Evolutionary conservation across 768 basidiomycete genomes (phyloP).

Genomic region (Ramaria sp.): DNA sequence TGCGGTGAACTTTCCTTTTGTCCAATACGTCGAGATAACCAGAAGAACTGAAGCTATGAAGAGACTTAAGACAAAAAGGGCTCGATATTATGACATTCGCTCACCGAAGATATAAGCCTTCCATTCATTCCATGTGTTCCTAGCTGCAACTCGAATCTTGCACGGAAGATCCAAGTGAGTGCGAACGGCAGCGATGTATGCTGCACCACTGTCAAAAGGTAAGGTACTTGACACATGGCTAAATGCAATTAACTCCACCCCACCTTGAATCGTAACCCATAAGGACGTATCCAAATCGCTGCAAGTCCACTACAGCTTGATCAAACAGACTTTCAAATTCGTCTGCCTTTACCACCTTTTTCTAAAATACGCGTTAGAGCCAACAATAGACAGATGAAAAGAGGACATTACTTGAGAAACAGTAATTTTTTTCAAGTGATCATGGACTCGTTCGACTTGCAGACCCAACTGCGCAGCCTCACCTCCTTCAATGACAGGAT

Average conservation of each 20-base stretch:
- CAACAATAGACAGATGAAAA: neutral
- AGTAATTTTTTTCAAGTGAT: constrained; percentile 16
- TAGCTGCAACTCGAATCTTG: constrained; percentile 48
- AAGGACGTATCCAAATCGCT: constrained; percentile 63
- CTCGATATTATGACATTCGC: constrained; percentile 10
- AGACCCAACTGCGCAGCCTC: constrained; percentile 74
- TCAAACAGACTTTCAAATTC: constrained; percentile 65
- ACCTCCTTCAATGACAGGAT: constrained; percentile 39
- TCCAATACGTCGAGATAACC: constrained; percentile 14
- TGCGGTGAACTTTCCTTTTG: constrained; percentile 34
- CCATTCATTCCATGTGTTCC: constrained; percentile 63
- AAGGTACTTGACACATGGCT: constrained; percentile 2
- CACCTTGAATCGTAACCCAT: constrained; percentile 55
- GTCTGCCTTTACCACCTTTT: neutral
- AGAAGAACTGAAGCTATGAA: constrained; percentile 22
- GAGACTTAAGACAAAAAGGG: constrained; percentile 4
- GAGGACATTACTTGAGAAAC: constrained; percentile 8
- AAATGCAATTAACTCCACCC: constrained; percentile 20
- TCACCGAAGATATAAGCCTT: constrained; percentile 51
- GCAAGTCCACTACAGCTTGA: constrained; percentile 68
- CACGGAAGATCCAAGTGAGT: constrained; percentile 60
- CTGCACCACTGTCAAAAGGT: constrained; percentile 39
- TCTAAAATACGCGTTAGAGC: neutral
- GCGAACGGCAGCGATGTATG: constrained; percentile 66
- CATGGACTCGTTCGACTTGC: constrained; percentile 45